phyloP scores from a whole-genome alignment of 768 basidiomycete species.

The Leccinum broughii region DNA sequence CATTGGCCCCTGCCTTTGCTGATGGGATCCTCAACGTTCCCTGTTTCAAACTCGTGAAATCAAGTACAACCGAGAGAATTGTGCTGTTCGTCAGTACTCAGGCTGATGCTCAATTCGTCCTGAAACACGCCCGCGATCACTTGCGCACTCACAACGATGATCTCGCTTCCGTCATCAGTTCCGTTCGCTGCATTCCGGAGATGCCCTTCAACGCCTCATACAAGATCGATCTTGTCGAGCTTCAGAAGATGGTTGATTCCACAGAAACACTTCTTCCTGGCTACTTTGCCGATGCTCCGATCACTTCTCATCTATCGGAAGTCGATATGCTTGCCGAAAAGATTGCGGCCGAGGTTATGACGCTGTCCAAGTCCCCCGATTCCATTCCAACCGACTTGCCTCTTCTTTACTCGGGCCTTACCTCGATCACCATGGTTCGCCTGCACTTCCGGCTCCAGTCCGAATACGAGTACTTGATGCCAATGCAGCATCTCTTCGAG shows the following conservation, averaged over 20 bases:
- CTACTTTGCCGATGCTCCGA: slow-evolving; percentile 4
- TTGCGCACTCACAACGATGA: slow-evolving; percentile 10
- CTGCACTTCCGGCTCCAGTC: slow-evolving; percentile 37
- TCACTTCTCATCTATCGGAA: slow-evolving; percentile 15
- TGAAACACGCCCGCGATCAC: slow-evolving; percentile 16
- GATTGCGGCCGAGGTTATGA: slow-evolving; percentile 34
- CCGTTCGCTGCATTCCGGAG: slow-evolving; percentile 14
- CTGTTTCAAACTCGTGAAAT: slow-evolving; percentile 17
- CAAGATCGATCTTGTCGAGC: slow-evolving; percentile 16
- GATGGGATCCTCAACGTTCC: slow-evolving; percentile 8
- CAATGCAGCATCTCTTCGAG: slow-evolving; percentile 31
- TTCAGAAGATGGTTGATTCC: slow-evolving; percentile 16
- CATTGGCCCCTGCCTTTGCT: slow-evolving; percentile 15
- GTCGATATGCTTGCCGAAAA: slow-evolving; percentile 32
- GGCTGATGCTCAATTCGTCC: slow-evolving; percentile 10
- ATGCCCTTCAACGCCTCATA: slow-evolving; percentile 19
- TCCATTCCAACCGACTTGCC: slow-evolving; percentile 33
- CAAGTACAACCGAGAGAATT: slow-evolving; percentile 5
- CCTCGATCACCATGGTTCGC: slow-evolving; percentile 30
- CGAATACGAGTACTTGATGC: slow-evolving; percentile 32
- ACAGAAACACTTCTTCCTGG: slow-evolving; percentile 7
- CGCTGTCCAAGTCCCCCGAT: slow-evolving; percentile 26
- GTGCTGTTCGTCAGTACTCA: slow-evolving; percentile 10
- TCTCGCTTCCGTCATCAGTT: slow-evolving; percentile 10
- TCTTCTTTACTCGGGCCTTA: slow-evolving; percentile 34